Conservation (phyloP, 805 yeast species). For the Maudiozyma barnettii region DNA sequence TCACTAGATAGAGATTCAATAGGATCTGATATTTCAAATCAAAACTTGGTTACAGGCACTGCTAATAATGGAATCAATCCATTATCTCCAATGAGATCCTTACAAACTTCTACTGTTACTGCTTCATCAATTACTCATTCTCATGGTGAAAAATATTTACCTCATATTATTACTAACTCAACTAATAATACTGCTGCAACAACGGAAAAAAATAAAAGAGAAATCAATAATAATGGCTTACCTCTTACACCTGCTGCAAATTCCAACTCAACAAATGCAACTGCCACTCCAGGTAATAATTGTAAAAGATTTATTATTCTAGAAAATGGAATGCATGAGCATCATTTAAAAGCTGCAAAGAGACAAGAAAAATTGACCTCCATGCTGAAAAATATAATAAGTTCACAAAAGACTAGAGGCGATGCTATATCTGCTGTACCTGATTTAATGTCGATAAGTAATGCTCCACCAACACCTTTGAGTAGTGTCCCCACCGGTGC, state of each 20-base stretch:
- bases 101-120: background rate
- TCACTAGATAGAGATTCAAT: background rate
- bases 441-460: slow-evolving; percentile 38
- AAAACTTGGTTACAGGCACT: background rate
- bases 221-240: background rate
- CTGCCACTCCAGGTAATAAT: background rate
- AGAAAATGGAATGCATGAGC: slow-evolving; percentile 74
- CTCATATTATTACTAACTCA: background rate
- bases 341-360: slow-evolving; percentile 63
- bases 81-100: background rate
- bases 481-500: background rate
- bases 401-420: slow-evolving; percentile 59
- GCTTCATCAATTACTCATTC: background rate
- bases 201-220: background rate
- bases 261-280: background rate
- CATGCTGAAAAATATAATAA: slow-evolving; percentile 69
- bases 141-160: background rate
- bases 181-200: background rate
- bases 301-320: slow-evolving; percentile 39
- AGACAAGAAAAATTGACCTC: slow-evolving; percentile 68
- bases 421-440: slow-evolving; percentile 71
- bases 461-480: background rate
- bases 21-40: background rate
- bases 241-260: background rate
- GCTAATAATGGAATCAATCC: background rate